Percentiles rank a stretch among this genome's conserved stretches.
These are phyloP conservation scores for Neurospora intermedia DNA, from an alignment of 495 filamentous ascomycete genomes.

Conservation along the genomic window DNA sequence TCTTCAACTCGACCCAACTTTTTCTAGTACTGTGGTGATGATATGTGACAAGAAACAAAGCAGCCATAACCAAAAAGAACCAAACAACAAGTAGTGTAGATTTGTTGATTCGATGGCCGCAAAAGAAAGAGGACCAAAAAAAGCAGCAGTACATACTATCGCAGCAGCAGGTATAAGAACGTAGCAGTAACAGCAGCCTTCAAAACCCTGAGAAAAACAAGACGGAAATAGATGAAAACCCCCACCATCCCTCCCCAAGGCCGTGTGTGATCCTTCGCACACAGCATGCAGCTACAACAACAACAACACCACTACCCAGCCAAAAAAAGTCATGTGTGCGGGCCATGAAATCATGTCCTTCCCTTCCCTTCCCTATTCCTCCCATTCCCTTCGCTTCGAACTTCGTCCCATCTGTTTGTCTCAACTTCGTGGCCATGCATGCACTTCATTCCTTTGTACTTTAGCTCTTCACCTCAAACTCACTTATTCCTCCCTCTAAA, in stretches of 20 bases:
- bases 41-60: neutral
- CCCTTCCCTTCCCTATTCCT: neutral
- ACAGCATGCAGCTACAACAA: neutral
- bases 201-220: neutral
- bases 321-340: neutral
- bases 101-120: neutral
- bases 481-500: neutral
- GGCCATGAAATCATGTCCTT: neutral
- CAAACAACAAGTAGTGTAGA: neutral
- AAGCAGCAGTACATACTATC: neutral
- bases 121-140: neutral
- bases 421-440: constrained; percentile 1
- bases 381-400: neutral
- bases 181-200: neutral
- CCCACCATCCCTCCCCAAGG: neutral
- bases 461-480: neutral
- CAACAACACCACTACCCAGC: neutral
- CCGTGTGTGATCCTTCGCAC: neutral
- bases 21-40: neutral
- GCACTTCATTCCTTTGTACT: neutral
- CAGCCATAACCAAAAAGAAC: neutral
- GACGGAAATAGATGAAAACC: neutral
- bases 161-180: neutral
- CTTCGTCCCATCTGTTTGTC: neutral
- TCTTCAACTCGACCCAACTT: neutral